These are phyloP conservation scores for Lipomyces starkeyi DNA, from an alignment of 805 yeast genomes.

Conservation along the genomic window DNA sequence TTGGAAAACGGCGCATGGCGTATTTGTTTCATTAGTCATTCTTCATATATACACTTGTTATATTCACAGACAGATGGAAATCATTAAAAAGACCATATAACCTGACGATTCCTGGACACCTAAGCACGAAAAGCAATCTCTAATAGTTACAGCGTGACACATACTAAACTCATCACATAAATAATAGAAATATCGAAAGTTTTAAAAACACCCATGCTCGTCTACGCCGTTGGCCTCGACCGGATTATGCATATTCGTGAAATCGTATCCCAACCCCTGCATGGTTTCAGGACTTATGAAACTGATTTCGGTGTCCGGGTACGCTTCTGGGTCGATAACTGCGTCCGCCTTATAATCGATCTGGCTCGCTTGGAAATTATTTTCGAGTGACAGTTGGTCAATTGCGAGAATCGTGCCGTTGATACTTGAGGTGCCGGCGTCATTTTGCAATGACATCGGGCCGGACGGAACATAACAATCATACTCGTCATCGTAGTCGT, in stretches of 20 bases:
- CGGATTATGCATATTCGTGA: background rate
- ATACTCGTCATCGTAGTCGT: constrained; percentile 37
- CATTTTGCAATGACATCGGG: background rate
- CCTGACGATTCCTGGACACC: background rate
- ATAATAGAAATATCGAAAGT: background rate
- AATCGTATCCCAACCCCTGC: constrained; percentile 16
- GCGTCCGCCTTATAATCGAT: background rate
- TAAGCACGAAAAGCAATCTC: background rate
- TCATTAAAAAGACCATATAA: background rate
- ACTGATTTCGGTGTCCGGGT: constrained; percentile 17
- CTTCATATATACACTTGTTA: background rate
- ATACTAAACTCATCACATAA: background rate
- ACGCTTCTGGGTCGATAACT: background rate
- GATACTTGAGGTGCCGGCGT: background rate
- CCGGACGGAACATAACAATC: constrained; percentile 4
- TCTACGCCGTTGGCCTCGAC: constrained; percentile 6
- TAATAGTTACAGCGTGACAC: background rate
- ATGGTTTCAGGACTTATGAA: constrained; percentile 24
- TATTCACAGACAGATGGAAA: background rate
- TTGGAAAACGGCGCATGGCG: background rate
- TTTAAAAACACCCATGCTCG: constrained; percentile 15
- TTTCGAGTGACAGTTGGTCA: constrained; percentile 19
- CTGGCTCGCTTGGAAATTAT: background rate
- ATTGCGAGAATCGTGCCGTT: constrained; percentile 11
- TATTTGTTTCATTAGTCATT: too few relatives aligned